Evolutionary conservation across 1,139 yeast genomes (phyloP), one percentile per base, ranked within the genome.

Genomic region (Yamadazyma mexicana): DNA sequence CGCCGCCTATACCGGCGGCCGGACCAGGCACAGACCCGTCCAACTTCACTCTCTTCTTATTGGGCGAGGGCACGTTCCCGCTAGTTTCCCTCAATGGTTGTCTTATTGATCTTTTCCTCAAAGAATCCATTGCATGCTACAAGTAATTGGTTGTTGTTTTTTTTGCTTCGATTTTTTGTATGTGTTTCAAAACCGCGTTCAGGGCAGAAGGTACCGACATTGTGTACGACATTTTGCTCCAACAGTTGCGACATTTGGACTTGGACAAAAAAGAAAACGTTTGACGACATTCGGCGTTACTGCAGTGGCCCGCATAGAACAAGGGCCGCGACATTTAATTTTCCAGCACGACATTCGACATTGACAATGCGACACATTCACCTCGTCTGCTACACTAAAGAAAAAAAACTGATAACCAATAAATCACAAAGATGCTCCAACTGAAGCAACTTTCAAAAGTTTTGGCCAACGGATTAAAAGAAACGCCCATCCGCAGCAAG

Each of bases 371-470:
- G n/a, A n/a, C n/a, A n/a, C n/a, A n/a, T n/a, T n/a, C 22, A 20
- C 22, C 22, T 20, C 22, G 22, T 20, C 22, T 20, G 5, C 22
- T 20, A 11, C 14, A 24, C 10, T 7, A 15, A 12, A n/a, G 7
- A 7, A n/a, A 27, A 27, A 27, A 28, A 30, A 16, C 15, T 18
- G 5, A 26, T 27, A 5, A 17, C 27, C 18, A 12, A 4, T 17
- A 6, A 20, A 20, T n/a, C n/a, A n/a, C n/a, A n/a, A n/a, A n/a
- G n/a, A 76, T 77, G 82, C 63, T 77, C 35, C 78, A 75, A 46
- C 73, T 72, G 48, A 66, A 64, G 42, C 71, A 71, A 43, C 64
- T 77, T 32, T 59, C 76, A 9, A 55, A 60, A 34, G 60, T 76
- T 14, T 58, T 77, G 37, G 55, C 69, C 16, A 75, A 73, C 51